phyloP scores from a whole-genome alignment of 208 protist species.

The Crithidia fasciculata region DNA sequence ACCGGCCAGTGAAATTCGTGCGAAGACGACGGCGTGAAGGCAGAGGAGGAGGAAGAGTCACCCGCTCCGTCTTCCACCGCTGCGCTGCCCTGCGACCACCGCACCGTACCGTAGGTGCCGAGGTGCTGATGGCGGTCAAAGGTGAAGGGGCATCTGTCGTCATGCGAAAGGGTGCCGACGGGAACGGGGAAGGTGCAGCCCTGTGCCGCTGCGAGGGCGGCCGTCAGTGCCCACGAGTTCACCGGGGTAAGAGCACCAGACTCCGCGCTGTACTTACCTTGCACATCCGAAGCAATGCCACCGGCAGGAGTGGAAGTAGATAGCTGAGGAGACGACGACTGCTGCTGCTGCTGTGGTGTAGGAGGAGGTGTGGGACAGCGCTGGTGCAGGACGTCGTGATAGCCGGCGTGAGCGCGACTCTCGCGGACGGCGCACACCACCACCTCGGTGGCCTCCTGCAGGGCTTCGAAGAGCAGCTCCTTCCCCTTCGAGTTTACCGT shows the following conservation, averaged over 20 bases:
- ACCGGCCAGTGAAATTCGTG: conserved; percentile 11
- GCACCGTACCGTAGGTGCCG: conserved; percentile 39
- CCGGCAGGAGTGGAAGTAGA: not conserved
- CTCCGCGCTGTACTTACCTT: not conserved
- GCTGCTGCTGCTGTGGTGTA: not conserved
- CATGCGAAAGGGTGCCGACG: conserved; percentile 28
- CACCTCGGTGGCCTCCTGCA: conserved; percentile 56
- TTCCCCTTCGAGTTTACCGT: conserved; percentile 32
- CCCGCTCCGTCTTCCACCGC: conserved; percentile 6
- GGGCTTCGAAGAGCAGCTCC: conserved; percentile 49
- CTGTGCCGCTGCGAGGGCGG: conserved; percentile 2
- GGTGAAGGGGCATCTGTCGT: conserved; percentile 30
- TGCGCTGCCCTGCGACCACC: conserved; percentile 59
- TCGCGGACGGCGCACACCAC: conserved; percentile 70
- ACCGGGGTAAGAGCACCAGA: conserved; percentile 14
- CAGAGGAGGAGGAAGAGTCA: not conserved
- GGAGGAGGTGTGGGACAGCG: conserved; percentile 5
- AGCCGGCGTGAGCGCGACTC: conserved; percentile 55
- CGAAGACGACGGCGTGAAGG: not conserved
- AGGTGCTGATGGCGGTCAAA: conserved; percentile 59
- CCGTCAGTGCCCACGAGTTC: conserved; percentile 17
- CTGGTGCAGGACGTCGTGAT: conserved; percentile 58
- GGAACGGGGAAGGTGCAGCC: conserved; percentile 18
- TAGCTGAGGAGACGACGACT: not conserved
- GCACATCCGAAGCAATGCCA: too few species aligned